Conservation (phyloP, 345 rosid genomes). For the Trapa bicornis region DNA sequence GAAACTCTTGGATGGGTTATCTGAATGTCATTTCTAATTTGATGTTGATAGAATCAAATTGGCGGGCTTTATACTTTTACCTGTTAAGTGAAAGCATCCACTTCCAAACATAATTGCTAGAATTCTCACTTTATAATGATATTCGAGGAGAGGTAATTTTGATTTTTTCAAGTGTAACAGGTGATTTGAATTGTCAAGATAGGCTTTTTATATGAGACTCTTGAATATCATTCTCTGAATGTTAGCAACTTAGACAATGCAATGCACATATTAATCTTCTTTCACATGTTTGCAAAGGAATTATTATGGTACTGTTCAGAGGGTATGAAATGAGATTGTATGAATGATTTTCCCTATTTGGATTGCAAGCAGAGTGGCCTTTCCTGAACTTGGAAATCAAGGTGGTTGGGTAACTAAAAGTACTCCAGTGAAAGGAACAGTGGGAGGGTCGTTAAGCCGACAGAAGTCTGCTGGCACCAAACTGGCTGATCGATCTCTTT, state of each 20-base stretch:
- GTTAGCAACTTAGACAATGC: not conserved
- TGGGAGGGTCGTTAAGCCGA: conserved; percentile 39
- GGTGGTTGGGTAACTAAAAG: conserved; percentile 66
- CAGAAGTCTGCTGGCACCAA: conserved; percentile 51
- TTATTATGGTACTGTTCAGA: not conserved
- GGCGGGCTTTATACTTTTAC: not conserved
- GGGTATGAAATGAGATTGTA: not conserved
- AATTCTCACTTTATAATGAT: not conserved
- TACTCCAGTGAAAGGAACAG: conserved; percentile 39
- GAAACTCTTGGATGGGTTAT: not conserved
- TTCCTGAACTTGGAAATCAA: conserved; percentile 48
- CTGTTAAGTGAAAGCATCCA: not conserved
- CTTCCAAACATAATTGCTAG: not conserved
- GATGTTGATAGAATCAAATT: not conserved
- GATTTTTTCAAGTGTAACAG: too few species aligned
- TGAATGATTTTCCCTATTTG: not conserved
- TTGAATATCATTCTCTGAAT: not conserved
- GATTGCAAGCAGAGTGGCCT: conserved; percentile 39
- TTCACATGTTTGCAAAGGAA: not conserved
- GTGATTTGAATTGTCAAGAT: not conserved
- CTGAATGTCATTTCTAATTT: not conserved
- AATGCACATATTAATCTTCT: not conserved
- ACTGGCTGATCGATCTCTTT: conserved; percentile 31
- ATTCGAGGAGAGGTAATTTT: not conserved
- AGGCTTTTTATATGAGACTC: not conserved